Conservation (phyloP, 495 filamentous ascomycete genomes). For the Aspergillus avenaceus region DNA sequence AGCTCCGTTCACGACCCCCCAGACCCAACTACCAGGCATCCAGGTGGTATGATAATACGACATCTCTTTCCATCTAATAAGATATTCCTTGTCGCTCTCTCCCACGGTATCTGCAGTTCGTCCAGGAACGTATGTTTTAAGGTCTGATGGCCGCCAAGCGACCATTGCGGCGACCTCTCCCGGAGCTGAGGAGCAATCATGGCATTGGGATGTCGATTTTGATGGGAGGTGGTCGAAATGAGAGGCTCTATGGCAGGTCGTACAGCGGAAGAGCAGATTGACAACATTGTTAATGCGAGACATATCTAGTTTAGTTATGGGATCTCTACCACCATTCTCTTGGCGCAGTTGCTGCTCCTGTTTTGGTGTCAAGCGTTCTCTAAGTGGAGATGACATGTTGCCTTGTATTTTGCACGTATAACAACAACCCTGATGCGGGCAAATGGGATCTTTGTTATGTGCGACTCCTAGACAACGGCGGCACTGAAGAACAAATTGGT, state of each 20-base stretch:
- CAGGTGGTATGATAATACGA: slow-evolving; percentile 79
- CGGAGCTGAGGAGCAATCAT: slow-evolving; percentile 57
- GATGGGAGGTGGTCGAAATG: slow-evolving; percentile 78
- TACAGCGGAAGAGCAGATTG: slow-evolving; percentile 81
- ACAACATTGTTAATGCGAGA: slow-evolving; percentile 66
- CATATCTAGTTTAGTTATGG: slow-evolving; percentile 57
- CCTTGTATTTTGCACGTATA: slow-evolving; percentile 60
- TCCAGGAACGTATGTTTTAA: slow-evolving; percentile 29
- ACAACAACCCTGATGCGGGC: slow-evolving; percentile 69
- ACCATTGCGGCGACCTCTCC: slow-evolving; percentile 67
- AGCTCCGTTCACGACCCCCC: slow-evolving; percentile 55
- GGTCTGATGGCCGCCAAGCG: slow-evolving; percentile 75
- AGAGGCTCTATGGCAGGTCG: slow-evolving; percentile 68
- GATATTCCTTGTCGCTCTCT: slow-evolving; percentile 79
- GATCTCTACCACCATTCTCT: slow-evolving; percentile 74
- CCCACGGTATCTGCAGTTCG: slow-evolving; percentile 49
- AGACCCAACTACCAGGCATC: slow-evolving; percentile 88
- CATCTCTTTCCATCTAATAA: slow-evolving; percentile 77
- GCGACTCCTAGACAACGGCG: slow-evolving; percentile 69
- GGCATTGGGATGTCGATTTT: slow-evolving; percentile 63
- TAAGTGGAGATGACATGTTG: slow-evolving; percentile 63
- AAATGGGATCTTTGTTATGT: slow-evolving; percentile 60
- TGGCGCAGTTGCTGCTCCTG: slow-evolving; percentile 78
- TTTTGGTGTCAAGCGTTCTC: slow-evolving; percentile 60
- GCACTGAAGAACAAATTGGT: slow-evolving; percentile 86